Conservation (phyloP, 805 yeast species). For the Starmerella etchellsii region DNA sequence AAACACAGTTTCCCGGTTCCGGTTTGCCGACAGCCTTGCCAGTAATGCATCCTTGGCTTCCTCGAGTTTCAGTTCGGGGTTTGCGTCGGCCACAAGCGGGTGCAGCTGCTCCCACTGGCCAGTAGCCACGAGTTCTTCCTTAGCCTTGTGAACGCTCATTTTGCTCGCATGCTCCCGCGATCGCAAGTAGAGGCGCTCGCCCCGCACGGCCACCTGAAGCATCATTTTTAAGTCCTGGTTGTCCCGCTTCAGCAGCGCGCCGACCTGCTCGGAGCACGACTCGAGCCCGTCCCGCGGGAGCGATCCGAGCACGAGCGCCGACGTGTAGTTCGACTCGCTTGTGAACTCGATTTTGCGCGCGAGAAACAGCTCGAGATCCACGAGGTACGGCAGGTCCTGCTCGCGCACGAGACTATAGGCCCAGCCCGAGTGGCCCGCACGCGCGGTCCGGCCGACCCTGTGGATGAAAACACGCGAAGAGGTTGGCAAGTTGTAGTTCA, state of each 20-base stretch:
- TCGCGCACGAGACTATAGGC: slow-evolving; percentile 84
- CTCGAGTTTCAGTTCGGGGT: slow-evolving; percentile 55
- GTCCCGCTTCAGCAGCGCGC: slow-evolving; percentile 44
- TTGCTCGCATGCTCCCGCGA: slow-evolving; percentile 77
- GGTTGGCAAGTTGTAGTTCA: slow-evolving; percentile 81
- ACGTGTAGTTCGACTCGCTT: slow-evolving; percentile 52
- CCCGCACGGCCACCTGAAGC: slow-evolving; percentile 64
- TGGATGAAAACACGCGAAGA: slow-evolving; percentile 90
- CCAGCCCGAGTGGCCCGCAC: slow-evolving; percentile 98
- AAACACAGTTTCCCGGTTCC: slow-evolving; percentile 79
- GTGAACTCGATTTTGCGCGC: slow-evolving; percentile 53
- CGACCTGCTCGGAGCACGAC: slow-evolving; percentile 55
- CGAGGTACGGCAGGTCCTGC: slow-evolving; percentile 73
- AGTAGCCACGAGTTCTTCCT: slow-evolving; percentile 43
- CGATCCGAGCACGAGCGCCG: slow-evolving; percentile 70
- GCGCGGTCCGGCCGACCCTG: slow-evolving; percentile 98
- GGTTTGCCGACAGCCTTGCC: slow-evolving; percentile 55
- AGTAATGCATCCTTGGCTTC: slow-evolving; percentile 66
- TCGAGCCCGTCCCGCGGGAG: slow-evolving; percentile 66
- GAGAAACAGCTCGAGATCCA: slow-evolving; percentile 79
- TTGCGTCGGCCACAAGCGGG: slow-evolving; percentile 39
- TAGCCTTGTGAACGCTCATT: slow-evolving; percentile 75
- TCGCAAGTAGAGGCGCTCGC: slow-evolving; percentile 75
- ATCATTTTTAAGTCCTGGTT: slow-evolving; percentile 51
- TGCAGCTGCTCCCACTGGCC: slow-evolving; percentile 79